phyloP scores from a whole-genome alignment of 768 basidiomycete genomes.

The Russula sp. region DNA sequence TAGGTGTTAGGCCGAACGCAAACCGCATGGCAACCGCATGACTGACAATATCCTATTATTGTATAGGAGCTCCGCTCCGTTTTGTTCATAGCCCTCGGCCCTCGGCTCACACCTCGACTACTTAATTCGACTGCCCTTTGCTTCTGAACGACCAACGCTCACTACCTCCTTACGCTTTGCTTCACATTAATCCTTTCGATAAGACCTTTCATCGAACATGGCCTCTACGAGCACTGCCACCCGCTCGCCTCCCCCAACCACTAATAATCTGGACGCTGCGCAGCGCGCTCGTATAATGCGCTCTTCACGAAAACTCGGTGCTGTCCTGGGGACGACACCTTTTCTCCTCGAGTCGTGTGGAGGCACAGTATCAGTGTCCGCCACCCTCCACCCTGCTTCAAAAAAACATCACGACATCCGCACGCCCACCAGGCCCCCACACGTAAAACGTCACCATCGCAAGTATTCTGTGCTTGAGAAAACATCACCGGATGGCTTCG shows the following conservation, averaged over 20 bases:
- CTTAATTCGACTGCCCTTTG: background rate
- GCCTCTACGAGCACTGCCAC: background rate
- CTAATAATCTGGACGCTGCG: constrained; percentile 17
- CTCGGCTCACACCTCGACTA: background rate
- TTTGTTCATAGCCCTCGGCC: constrained; percentile 7
- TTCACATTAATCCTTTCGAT: background rate
- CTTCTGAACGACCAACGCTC: background rate
- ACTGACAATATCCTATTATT: background rate
- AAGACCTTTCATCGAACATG: background rate
- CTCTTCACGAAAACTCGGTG: constrained; percentile 23
- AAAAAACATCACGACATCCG: background rate
- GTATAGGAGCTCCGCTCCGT: background rate
- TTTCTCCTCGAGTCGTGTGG: constrained; percentile 20
- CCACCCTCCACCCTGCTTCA: background rate
- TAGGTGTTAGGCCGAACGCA: background rate
- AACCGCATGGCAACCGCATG: constrained; percentile 11
- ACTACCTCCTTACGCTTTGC: background rate
- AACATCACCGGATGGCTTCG: background rate
- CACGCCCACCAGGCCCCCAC: background rate
- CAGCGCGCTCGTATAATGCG: constrained; percentile 23
- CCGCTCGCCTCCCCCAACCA: constrained; percentile 12
- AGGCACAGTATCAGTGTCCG: background rate
- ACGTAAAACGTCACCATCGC: constrained; percentile 11
- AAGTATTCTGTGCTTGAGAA: constrained; percentile 7
- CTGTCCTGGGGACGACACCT: constrained; percentile 23